A percentile compares a stretch with the other conserved stretches of the same genome.
phyloP scores from a whole-genome alignment of 257 asterid genomes.

The Rubia yunnanensis region DNA sequence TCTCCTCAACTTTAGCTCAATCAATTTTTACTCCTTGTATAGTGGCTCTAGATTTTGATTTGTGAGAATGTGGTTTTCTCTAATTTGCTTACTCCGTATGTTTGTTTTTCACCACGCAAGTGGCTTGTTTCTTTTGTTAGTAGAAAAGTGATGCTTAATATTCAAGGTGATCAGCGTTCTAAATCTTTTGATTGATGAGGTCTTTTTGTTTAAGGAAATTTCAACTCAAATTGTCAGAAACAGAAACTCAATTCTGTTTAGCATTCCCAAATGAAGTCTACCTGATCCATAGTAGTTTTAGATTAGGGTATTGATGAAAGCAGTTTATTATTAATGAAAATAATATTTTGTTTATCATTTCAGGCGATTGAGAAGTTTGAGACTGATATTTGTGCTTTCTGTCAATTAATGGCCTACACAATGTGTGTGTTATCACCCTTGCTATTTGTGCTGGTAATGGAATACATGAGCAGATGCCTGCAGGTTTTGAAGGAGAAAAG shows the following conservation, averaged over 20 bases:
- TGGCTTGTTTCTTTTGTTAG: neutral
- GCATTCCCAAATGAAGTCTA: too few relatives aligned
- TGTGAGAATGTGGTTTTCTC: neutral
- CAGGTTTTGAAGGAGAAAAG: too few relatives aligned
- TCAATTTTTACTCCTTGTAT: neutral
- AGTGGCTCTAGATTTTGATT: neutral
- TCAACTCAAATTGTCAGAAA: neutral
- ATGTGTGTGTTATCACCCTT: too few relatives aligned
- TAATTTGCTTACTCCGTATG: neutral
- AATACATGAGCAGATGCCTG: too few relatives aligned
- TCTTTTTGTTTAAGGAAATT: neutral
- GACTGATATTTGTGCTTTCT: too few relatives aligned
- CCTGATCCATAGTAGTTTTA: neutral
- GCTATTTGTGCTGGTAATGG: too few relatives aligned
- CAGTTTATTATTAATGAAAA: neutral
- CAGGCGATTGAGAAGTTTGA: slow-evolving; percentile 79
- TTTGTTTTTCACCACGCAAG: neutral
- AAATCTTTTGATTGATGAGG: neutral
- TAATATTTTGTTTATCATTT: slow-evolving; percentile 8
- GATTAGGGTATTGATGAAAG: neutral
- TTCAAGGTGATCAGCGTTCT: neutral
- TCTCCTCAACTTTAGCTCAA: slow-evolving; percentile 14
- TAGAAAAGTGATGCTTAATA: neutral
- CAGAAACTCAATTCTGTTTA: neutral
- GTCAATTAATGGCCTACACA: too few relatives aligned